These are phyloP conservation scores for Papiliotrema terrestris DNA, from an alignment of 1,284 basidiomycete genomes.

Conservation along the genomic window DNA sequence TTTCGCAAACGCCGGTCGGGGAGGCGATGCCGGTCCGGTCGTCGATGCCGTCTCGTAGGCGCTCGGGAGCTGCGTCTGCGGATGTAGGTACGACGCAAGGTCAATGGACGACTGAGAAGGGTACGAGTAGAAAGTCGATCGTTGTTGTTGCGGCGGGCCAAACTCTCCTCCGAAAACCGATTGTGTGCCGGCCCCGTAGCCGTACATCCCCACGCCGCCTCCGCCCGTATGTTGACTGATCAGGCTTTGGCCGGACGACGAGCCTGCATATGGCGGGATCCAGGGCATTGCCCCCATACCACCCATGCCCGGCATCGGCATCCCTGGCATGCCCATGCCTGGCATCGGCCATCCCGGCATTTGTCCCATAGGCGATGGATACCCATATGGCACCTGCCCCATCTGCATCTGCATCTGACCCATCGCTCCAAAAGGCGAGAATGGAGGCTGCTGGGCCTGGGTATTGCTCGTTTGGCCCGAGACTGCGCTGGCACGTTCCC, in stretches of 20 bases:
- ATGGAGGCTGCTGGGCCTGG: background rate
- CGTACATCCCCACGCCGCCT: constrained; percentile 26
- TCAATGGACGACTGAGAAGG: background rate
- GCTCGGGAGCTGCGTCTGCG: background rate
- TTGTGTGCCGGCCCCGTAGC: constrained; percentile 30
- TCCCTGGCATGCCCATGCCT: background rate
- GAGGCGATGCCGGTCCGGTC: background rate
- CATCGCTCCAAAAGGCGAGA: background rate
- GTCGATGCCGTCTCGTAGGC: background rate
- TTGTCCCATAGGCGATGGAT: background rate
- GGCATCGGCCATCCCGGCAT: constrained; percentile 3
- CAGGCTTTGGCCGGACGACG: background rate
- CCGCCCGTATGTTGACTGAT: background rate
- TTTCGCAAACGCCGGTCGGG: background rate
- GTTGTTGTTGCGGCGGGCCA: constrained; percentile 28
- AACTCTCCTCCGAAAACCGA: constrained; percentile 43
- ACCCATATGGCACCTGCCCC: background rate
- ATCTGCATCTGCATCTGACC: background rate
- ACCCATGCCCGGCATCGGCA: background rate
- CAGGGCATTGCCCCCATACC: constrained; percentile 5
- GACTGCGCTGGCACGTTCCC: constrained; percentile 38
- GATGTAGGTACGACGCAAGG: background rate
- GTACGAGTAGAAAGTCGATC: background rate
- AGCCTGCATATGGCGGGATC: constrained; percentile 6
- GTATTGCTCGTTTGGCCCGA: constrained; percentile 7